Evolutionary conservation across 208 protist species (phyloP).

Genomic region (Herpetomonas samuelpessoai): DNA sequence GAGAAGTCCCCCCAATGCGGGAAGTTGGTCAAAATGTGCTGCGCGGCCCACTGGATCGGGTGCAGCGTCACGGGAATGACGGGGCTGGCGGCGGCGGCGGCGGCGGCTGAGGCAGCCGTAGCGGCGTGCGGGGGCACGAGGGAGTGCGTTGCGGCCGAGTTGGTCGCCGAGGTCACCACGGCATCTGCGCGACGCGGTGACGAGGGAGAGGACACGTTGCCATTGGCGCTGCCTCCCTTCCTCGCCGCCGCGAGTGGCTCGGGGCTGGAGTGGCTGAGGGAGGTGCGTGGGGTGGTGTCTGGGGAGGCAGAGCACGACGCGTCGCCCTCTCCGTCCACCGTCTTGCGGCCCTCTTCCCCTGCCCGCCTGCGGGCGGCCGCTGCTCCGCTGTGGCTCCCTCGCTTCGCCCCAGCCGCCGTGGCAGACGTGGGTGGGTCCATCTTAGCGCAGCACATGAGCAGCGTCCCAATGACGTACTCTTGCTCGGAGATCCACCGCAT

Average conservation of each 20-base stretch:
- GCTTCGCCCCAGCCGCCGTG: not conserved
- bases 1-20: conserved; percentile 48
- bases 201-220: conserved; percentile 2
- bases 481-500: conserved; percentile 75
- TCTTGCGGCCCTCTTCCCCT: not conserved
- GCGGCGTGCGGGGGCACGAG: no score
- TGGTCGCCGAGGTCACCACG: no score
- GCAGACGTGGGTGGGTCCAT: not conserved
- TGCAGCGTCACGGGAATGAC: conserved; percentile 46
- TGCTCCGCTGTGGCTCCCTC: no score
- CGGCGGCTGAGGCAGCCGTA: no score
- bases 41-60: conserved; percentile 51
- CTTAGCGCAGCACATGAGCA: conserved; percentile 59
- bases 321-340: not conserved
- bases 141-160: no score
- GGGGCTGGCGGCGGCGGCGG: conserved; percentile 1
- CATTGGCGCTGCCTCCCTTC: conserved; percentile 12
- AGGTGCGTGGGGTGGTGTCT: no score
- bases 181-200: no score
- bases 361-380: no score
- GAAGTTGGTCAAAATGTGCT: conserved; percentile 38
- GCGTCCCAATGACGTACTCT: conserved; percentile 81
- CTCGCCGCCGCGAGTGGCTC: conserved; percentile 5
- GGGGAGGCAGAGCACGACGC: not conserved
- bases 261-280: not conserved